These are phyloP conservation scores for Aegilops tauschii DNA, from an alignment of 176 grass and related monocot genomes.

Conservation along the genomic window DNA sequence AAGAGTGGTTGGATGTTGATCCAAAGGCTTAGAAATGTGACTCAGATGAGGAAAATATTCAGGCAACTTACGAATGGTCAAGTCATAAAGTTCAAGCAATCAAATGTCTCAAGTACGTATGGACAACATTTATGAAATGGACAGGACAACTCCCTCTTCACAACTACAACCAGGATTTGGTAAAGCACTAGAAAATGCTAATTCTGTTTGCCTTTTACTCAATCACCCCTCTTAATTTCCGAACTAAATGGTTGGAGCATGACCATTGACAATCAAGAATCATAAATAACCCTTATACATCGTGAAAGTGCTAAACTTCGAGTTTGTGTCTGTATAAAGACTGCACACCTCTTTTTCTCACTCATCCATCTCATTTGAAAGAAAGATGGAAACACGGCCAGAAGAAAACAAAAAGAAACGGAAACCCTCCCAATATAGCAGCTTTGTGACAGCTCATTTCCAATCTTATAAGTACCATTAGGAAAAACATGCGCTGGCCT, in stretches of 20 bases:
- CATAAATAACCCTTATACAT: constrained; percentile 2
- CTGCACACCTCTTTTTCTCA: not conserved
- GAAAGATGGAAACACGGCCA: not conserved
- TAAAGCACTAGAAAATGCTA: not conserved
- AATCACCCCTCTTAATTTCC: not conserved
- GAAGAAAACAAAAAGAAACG: constrained; percentile 22
- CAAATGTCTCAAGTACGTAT: not conserved
- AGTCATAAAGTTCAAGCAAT: not conserved
- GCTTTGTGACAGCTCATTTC: constrained; percentile 1
- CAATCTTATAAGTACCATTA: not conserved
- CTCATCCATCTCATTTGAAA: not conserved
- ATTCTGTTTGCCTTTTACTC: not conserved
- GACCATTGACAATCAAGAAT: not conserved
- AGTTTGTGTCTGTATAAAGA: constrained; percentile 4
- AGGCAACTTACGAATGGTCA: not conserved
- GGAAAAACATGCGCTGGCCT: constrained; percentile 6
- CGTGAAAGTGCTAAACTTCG: not conserved
- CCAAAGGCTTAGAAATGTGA: not conserved
- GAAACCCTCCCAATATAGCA: constrained; percentile 13
- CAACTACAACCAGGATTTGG: not conserved
- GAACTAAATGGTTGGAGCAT: not conserved
- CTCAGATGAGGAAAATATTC: not conserved
- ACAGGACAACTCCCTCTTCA: not conserved
- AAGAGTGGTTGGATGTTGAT: not conserved
- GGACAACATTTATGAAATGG: constrained; percentile 1